Evolutionary conservation across 2,329 filamentous ascomycete species (phyloP), one percentile per base, ranked within the genome.

Genomic region (Apiospora malaysiana): DNA sequence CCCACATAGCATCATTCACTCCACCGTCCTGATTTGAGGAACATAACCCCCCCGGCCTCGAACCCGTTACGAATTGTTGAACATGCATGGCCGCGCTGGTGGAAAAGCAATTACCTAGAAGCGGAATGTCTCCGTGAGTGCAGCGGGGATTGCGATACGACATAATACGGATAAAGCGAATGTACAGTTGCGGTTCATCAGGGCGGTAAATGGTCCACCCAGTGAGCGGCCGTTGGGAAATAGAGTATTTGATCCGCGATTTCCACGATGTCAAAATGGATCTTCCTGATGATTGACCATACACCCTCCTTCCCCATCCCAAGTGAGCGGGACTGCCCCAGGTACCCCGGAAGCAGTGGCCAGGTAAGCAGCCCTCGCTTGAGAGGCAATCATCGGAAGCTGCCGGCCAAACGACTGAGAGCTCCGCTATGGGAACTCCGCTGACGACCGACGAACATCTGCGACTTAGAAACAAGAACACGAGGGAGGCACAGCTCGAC

Each of bases 341-440:
- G 27, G 25, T 63, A 23, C 32, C 56, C 56, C 56, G 56, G 32
- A 63, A 14, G 18, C 56, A 40, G 12, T n/a, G 27, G 25, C 49
- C 49, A 32, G 32, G 32, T 32, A 32, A 56, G 14, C 6, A 32
- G 18, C 56, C 9, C 32, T 40, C 32, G 56, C 32, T 63, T 40
- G 56, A 18, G 56, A 18, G 56, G 18, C 42, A 23, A 23, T 40
- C 16, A 14, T 63, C 56, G 56, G 56, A 63, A 63, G 32, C 56
- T 40, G 56, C 56, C 56, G 56, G 56, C 21, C 18, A 63, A n/a
- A n/a, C 56, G 27, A 56, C 49, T 18, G 12, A 7, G 27, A 37
- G 51, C 51, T 59, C 51, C 51, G 27, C 51, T 59, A 2, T 59
- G 25, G 51, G 51, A n/a, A 59, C 27, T 59, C 51, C 51, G 51